Conservation (phyloP, 2,329 filamentous ascomycete genomes). For the Chaetomiaceae sp. region DNA sequence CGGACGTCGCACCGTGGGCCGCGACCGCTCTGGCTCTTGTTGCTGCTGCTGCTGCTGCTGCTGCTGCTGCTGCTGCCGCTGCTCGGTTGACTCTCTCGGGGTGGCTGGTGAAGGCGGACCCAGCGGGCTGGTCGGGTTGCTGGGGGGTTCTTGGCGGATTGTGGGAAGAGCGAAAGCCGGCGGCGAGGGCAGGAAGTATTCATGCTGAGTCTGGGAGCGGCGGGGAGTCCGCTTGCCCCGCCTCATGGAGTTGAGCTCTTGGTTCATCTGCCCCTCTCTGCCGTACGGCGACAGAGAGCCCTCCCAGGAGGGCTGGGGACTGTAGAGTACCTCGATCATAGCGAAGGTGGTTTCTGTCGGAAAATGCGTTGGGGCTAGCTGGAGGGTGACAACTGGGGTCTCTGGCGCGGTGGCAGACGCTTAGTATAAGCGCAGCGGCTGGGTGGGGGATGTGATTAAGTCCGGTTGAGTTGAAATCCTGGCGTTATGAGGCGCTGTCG, state of each 20-base stretch:
- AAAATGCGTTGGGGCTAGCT: too few species aligned
- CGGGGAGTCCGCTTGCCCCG: slow-evolving; percentile 35
- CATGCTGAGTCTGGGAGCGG: slow-evolving; percentile 42
- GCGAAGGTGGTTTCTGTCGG: slow-evolving; percentile 4
- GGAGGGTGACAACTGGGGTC: too few species aligned
- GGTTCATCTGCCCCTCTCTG: slow-evolving; percentile 38
- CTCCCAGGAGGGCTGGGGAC: slow-evolving; percentile 16
- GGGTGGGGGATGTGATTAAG: background rate
- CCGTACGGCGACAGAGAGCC: slow-evolving; percentile 26
- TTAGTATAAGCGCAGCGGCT: too few species aligned
- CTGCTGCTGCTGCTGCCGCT: too few species aligned
- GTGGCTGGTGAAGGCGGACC: background rate
- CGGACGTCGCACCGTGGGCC: slow-evolving; percentile 24
- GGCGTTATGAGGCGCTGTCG: too few species aligned
- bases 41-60: too few species aligned
- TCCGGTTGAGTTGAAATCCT: slow-evolving; percentile 3
- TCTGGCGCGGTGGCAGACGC: too few species aligned
- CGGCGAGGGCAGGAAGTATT: slow-evolving; percentile 33
- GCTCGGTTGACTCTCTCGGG: background rate
- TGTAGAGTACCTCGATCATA: slow-evolving; percentile 32
- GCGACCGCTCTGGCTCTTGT: slow-evolving; percentile 5
- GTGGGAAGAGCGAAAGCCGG: slow-evolving; percentile 19
- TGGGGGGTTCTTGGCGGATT: slow-evolving; percentile 13
- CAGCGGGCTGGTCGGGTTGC: background rate
- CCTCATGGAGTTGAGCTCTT: slow-evolving; percentile 34